Conservation (phyloP, 2,329 filamentous ascomycete genomes). For the Venturia pyrina region DNA sequence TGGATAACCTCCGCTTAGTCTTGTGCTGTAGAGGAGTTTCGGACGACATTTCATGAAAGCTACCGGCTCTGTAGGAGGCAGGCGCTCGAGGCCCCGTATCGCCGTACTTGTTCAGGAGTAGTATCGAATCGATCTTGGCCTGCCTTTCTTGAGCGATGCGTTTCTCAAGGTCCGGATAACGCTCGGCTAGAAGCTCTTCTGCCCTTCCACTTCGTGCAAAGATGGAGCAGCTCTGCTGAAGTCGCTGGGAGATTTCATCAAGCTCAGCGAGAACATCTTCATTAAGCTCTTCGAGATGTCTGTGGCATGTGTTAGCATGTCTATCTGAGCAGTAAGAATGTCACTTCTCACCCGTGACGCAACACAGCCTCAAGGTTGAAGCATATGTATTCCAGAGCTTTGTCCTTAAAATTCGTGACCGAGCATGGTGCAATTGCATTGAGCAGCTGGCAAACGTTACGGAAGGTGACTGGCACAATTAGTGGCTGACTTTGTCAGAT, state of each 20-base stretch:
- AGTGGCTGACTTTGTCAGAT: conserved; percentile 15
- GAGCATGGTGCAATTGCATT: conserved; percentile 80
- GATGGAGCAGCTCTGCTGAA: conserved; percentile 60
- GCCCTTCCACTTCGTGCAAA: conserved; percentile 67
- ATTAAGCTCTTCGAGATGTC: conserved; percentile 74
- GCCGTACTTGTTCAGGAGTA: conserved; percentile 52
- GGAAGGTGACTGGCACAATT: conserved; percentile 51
- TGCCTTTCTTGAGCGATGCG: conserved; percentile 60
- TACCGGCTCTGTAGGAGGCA: conserved; percentile 52
- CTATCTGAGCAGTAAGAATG: neutral
- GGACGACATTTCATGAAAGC: conserved; percentile 51
- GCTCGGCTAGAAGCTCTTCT: conserved; percentile 55
- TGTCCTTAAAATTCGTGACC: conserved; percentile 76
- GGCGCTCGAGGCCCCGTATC: conserved; percentile 56
- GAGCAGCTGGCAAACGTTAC: conserved; percentile 76
- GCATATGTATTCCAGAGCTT: conserved; percentile 82
- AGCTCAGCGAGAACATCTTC: conserved; percentile 72
- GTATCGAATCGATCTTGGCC: conserved; percentile 65
- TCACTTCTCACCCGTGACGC: conserved; percentile 56
- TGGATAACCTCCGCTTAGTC: conserved; percentile 28
- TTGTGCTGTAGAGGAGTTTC: conserved; percentile 37
- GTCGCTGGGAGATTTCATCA: conserved; percentile 67
- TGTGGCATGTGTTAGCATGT: conserved; percentile 18
- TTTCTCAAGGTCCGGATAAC: conserved; percentile 50
- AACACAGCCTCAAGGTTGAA: conserved; percentile 86